Evolutionary conservation across 768 basidiomycete species (phyloP).

Genomic region (Antrodiella citrinella): DNA sequence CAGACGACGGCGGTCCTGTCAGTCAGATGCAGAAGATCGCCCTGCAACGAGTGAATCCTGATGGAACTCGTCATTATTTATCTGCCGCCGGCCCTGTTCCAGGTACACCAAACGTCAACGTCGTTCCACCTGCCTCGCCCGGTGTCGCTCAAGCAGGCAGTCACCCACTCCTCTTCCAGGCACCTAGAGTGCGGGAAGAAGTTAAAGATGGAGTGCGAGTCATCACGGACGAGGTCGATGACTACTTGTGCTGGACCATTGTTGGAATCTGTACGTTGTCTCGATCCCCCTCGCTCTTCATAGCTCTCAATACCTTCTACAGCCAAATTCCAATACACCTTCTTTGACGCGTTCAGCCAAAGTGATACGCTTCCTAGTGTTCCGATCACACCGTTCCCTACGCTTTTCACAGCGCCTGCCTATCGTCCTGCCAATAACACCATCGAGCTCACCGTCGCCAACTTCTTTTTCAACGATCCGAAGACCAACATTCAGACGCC

Average conservation of each 20-base stretch:
- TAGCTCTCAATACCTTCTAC: conserved; percentile 9
- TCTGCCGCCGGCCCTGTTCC: conserved; percentile 59
- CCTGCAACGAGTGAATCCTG: conserved; percentile 72
- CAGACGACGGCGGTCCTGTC: conserved; percentile 87
- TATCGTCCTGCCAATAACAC: conserved; percentile 60
- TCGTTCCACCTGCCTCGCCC: conserved; percentile 50
- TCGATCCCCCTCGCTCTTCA: conserved; percentile 3
- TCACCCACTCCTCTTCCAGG: conserved; percentile 72
- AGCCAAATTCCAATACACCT: conserved; percentile 94
- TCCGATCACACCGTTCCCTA: conserved; percentile 87
- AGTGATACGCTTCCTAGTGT: conserved; percentile 68
- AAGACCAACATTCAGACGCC: conserved; percentile 57
- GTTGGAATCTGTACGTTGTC: conserved; percentile 79
- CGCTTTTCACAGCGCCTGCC: conserved; percentile 69
- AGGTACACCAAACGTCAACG: conserved; percentile 60
- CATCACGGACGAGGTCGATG: conserved; percentile 86
- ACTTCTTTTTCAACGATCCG: conserved; percentile 79
- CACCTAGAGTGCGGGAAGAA: conserved; percentile 76
- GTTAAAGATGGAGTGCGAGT: conserved; percentile 67
- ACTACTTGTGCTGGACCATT: conserved; percentile 94
- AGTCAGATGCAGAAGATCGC: conserved; percentile 98
- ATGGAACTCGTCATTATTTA: conserved; percentile 80
- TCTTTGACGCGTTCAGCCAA: conserved; percentile 84
- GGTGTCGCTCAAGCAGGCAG: conserved; percentile 73
- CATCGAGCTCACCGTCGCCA: conserved; percentile 78